phyloP scores from a whole-genome alignment of 225 moss, liverwort and hornwort genomes.

The Physcomitrellopsis africana region DNA sequence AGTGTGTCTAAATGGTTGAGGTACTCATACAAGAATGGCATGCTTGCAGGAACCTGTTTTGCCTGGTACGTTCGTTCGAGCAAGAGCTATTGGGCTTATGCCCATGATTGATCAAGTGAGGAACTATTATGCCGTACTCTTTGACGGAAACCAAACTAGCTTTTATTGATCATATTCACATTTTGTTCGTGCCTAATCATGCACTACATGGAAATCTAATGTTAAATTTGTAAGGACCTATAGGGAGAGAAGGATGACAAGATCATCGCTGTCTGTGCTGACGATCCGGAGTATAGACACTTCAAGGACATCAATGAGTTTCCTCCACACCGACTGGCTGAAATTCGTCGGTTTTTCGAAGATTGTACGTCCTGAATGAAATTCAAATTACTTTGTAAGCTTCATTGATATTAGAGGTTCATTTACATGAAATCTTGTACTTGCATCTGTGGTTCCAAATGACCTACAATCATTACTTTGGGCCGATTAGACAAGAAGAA shows the following conservation, averaged over 20 bases:
- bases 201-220: background rate
- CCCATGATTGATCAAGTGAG: slow-evolving; percentile 95
- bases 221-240: background rate
- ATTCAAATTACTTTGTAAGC: background rate
- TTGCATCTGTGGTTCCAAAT: background rate
- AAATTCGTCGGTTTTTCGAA: slow-evolving; percentile 94
- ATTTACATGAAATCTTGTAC: background rate
- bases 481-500: slow-evolving; percentile 79
- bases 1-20: no score
- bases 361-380: slow-evolving; percentile 61
- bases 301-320: slow-evolving; percentile 89
- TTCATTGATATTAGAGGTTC: background rate
- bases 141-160: background rate
- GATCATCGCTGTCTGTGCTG: slow-evolving; percentile 94
- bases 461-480: no score
- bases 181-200: background rate
- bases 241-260: slow-evolving; percentile 99
- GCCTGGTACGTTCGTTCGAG: slow-evolving; percentile 92
- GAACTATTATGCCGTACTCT: background rate
- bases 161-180: background rate
- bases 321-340: slow-evolving; percentile 84
- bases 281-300: slow-evolving; percentile 89
- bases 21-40: no score
- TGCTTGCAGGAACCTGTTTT: slow-evolving; percentile 79
- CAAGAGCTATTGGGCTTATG: slow-evolving; percentile 95